A percentile compares a stretch with the other conserved stretches of the same genome.
These are phyloP conservation scores for Mycena vulgaris DNA, from an alignment of 768 basidiomycete species.

Conservation along the genomic window DNA sequence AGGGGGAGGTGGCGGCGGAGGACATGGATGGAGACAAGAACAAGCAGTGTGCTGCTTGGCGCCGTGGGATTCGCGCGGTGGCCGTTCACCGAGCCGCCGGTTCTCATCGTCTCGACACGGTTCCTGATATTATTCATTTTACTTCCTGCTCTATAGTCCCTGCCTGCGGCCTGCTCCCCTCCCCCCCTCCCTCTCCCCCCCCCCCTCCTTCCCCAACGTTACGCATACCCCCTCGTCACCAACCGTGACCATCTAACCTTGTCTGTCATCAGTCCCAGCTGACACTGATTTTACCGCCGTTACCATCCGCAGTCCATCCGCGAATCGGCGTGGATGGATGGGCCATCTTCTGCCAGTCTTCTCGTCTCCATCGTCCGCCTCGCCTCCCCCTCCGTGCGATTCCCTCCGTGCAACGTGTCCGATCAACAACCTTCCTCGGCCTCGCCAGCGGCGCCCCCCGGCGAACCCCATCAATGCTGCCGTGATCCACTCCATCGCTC, in stretches of 20 bases:
- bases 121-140: background rate
- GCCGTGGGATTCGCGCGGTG: conserved; percentile 59
- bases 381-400: background rate
- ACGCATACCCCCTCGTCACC: background rate
- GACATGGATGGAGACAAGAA: conserved; percentile 42
- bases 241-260: conserved; percentile 4
- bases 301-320: conserved; percentile 27
- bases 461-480: conserved; percentile 29
- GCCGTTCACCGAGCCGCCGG: conserved; percentile 61
- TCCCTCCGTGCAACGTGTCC: conserved; percentile 22
- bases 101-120: background rate
- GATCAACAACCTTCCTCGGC: conserved; percentile 29
- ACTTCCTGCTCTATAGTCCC: background rate
- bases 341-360: background rate
- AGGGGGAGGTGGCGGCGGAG: conserved; percentile 49
- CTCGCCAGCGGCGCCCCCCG: conserved; percentile 26
- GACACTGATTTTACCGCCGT: conserved; percentile 15
- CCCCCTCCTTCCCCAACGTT: background rate
- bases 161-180: background rate
- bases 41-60: conserved; percentile 11
- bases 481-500: conserved; percentile 21
- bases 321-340: conserved; percentile 25
- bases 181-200: background rate
- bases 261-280: conserved; percentile 7
- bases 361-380: conserved; percentile 62